phyloP scores from a whole-genome alignment of 148 eudicot genomes.

The Rhododendron vialii region DNA sequence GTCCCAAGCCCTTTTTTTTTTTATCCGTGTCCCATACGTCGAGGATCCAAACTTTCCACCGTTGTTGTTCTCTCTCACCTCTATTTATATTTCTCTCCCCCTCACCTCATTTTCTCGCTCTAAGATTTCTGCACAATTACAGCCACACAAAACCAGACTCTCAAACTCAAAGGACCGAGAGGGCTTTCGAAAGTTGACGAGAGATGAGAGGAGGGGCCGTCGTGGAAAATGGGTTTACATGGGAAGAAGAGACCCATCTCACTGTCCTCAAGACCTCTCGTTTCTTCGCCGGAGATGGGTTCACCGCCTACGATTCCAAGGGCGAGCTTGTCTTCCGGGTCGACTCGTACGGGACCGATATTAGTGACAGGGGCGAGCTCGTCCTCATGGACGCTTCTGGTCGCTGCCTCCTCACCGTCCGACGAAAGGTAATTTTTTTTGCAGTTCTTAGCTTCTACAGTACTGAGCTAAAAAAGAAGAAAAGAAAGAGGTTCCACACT shows the following conservation, averaged over 20 bases:
- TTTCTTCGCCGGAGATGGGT: constrained; percentile 79
- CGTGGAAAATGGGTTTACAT: constrained; percentile 26
- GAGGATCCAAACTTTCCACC: background rate
- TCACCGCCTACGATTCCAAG: constrained; percentile 56
- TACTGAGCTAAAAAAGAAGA: background rate
- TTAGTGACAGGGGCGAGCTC: constrained; percentile 53
- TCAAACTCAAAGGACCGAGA: background rate
- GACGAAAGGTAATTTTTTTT: constrained; percentile 60
- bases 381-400: constrained; percentile 83
- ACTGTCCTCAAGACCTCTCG: constrained; percentile 69
- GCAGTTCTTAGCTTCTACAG: background rate
- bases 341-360: constrained; percentile 68
- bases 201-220: constrained; percentile 15
- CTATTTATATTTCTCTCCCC: background rate
- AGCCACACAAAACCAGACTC: background rate
- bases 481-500: too few relatives aligned
- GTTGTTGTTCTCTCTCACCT: background rate
- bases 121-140: background rate
- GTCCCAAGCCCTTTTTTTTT: background rate
- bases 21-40: background rate
- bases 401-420: constrained; percentile 76
- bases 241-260: constrained; percentile 44
- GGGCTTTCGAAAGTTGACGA: background rate
- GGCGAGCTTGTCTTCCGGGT: constrained; percentile 76
- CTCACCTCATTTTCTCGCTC: background rate